These are phyloP conservation scores for Nicotiana paniculata DNA, from an alignment of 257 asterid species.

Conservation along the genomic window DNA sequence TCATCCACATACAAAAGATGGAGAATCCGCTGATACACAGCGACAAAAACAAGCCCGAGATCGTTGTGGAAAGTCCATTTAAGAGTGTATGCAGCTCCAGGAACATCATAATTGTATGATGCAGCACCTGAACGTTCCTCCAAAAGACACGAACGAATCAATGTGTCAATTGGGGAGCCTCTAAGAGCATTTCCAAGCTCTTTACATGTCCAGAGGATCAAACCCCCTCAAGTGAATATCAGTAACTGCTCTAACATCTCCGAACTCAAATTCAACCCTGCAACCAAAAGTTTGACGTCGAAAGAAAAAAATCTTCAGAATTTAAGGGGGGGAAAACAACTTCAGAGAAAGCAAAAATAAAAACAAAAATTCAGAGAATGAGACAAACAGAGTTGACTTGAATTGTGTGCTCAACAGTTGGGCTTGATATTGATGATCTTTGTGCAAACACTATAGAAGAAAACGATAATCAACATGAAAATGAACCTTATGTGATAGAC, in stretches of 20 bases:
- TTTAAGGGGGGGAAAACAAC: neutral
- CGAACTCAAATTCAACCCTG: neutral
- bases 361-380: neutral
- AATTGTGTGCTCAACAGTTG: neutral
- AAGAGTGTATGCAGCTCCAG: slow-evolving; percentile 84
- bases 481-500: neutral
- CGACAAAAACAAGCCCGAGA: slow-evolving; percentile 84
- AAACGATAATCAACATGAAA: neutral
- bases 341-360: neutral
- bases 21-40: slow-evolving; percentile 82
- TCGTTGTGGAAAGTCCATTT: slow-evolving; percentile 95
- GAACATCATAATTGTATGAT: slow-evolving; percentile 69
- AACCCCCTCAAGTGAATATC: slow-evolving; percentile 86
- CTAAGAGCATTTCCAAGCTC: slow-evolving; percentile 89
- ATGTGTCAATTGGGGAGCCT: slow-evolving; percentile 82
- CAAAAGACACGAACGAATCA: slow-evolving; percentile 88
- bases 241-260: slow-evolving; percentile 81
- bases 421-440: neutral
- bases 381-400: neutral
- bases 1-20: slow-evolving; percentile 90
- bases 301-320: neutral
- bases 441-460: neutral
- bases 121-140: slow-evolving; percentile 93
- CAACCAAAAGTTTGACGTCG: neutral
- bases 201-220: slow-evolving; percentile 95